A percentile compares a stretch with the other conserved stretches of the same genome.
phyloP scores from a whole-genome alignment of 192 early-diverging fungal genomes.

The Phlyctochytrium bullatum region DNA sequence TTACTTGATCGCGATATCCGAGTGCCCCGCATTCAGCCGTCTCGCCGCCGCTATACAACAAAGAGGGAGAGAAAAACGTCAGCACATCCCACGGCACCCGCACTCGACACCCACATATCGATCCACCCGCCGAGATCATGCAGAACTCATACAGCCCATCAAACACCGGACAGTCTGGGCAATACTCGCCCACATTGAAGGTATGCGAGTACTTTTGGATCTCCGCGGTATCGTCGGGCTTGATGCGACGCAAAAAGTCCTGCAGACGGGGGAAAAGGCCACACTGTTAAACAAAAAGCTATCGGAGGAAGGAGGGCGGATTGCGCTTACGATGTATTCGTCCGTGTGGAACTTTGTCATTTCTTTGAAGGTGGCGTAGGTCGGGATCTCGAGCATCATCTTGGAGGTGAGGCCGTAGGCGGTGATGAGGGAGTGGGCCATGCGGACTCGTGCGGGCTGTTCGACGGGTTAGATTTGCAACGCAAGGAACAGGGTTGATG shows the following conservation, averaged over 20 bases:
- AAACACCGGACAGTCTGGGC: constrained; percentile 90
- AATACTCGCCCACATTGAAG: constrained; percentile 83
- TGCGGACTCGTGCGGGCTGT: constrained; percentile 86
- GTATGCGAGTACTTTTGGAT: constrained; percentile 43
- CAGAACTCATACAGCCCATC: constrained; percentile 97
- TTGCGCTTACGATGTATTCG: constrained; percentile 71
- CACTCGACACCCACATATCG: constrained; percentile 56
- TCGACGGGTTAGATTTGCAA: background rate
- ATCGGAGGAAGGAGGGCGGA: background rate
- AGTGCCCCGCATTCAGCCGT: constrained; percentile 73
- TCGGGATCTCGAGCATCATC: constrained; percentile 80
- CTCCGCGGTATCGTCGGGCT: constrained; percentile 45
- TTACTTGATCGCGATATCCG: constrained; percentile 91
- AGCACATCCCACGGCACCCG: background rate
- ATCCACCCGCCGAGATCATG: constrained; percentile 87
- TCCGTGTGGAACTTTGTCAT: constrained; percentile 92
- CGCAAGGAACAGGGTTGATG: background rate
- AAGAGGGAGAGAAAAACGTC: background rate
- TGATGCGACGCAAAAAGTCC: constrained; percentile 79
- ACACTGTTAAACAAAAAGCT: background rate
- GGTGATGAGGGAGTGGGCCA: constrained; percentile 91
- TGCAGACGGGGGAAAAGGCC: background rate
- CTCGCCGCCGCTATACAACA: constrained; percentile 71
- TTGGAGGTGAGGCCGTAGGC: constrained; percentile 89
- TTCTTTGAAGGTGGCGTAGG: constrained; percentile 85